Evolutionary conservation across 2,329 filamentous ascomycete species (phyloP).

Genomic region (Cercospora zeina): DNA sequence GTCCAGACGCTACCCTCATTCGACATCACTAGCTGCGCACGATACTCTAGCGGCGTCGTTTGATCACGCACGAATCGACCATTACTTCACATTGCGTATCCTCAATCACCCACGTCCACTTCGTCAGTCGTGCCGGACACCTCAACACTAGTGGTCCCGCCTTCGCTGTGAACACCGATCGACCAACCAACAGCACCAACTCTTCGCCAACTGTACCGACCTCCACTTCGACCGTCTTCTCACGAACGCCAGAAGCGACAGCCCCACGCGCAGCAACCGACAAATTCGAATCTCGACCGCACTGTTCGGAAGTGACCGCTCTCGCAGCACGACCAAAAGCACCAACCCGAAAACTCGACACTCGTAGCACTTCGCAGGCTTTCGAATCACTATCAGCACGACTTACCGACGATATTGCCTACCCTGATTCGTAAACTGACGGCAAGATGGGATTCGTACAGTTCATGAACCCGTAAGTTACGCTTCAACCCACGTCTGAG

Average conservation of each 20-base stretch:
- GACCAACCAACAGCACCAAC: not conserved
- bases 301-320: not conserved
- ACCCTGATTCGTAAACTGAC: not conserved
- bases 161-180: not conserved
- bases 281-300: not conserved
- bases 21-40: not conserved
- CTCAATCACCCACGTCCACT: not conserved
- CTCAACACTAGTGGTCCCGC: not conserved
- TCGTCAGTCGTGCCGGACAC: not conserved
- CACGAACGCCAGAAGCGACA: not conserved
- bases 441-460: constrained; percentile 4
- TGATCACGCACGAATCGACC: not conserved
- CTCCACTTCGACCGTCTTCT: not conserved
- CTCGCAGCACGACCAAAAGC: not conserved
- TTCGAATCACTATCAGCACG: not conserved
- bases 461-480: constrained; percentile 13
- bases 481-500: not conserved
- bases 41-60: not conserved
- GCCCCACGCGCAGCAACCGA: not conserved
- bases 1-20: not conserved
- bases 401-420: not conserved
- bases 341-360: not conserved
- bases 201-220: not conserved
- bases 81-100: not conserved
- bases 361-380: not conserved